These are phyloP conservation scores for Xenosphaeropsis pyriputrescens DNA, from an alignment of 2,329 filamentous ascomycete genomes.

Conservation along the genomic window DNA sequence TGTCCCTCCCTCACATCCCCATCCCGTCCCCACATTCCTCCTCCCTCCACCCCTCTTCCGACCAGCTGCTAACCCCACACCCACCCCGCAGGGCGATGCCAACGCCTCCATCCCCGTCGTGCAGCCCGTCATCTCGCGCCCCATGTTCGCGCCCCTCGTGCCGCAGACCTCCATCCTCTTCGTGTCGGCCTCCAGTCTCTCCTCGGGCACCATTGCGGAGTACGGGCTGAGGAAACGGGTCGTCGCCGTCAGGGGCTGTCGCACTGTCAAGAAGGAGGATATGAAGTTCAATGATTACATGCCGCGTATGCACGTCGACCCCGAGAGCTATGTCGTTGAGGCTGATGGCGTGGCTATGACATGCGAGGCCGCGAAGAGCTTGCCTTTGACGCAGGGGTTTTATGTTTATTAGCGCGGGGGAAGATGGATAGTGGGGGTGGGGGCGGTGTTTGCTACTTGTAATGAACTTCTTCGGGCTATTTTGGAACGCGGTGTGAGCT, in stretches of 20 bases:
- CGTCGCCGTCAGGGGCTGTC: constrained; percentile 64
- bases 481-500: too few relatives aligned
- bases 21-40: neutral
- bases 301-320: constrained; percentile 83
- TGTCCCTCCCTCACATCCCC: constrained; percentile 9
- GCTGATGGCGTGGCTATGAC: constrained; percentile 64
- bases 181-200: constrained; percentile 60
- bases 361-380: constrained; percentile 52
- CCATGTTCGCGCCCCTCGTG: constrained; percentile 71
- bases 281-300: constrained; percentile 81
- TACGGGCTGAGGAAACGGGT: constrained; percentile 71
- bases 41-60: neutral
- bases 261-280: constrained; percentile 63
- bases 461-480: too few relatives aligned
- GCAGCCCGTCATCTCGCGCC: constrained; percentile 68
- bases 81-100: constrained; percentile 58
- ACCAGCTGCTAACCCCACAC: constrained; percentile 2
- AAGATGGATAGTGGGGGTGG: too few relatives aligned
- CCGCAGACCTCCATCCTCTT: constrained; percentile 66
- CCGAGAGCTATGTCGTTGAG: constrained; percentile 78
- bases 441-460: too few relatives aligned
- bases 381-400: constrained; percentile 67
- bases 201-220: constrained; percentile 46
- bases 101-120: constrained; percentile 80
- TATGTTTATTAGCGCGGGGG: constrained; percentile 68